Evolutionary conservation across 768 basidiomycete species (phyloP), one percentile per base, ranked within the genome.

Genomic region (Rhodotorula paludigena): DNA sequence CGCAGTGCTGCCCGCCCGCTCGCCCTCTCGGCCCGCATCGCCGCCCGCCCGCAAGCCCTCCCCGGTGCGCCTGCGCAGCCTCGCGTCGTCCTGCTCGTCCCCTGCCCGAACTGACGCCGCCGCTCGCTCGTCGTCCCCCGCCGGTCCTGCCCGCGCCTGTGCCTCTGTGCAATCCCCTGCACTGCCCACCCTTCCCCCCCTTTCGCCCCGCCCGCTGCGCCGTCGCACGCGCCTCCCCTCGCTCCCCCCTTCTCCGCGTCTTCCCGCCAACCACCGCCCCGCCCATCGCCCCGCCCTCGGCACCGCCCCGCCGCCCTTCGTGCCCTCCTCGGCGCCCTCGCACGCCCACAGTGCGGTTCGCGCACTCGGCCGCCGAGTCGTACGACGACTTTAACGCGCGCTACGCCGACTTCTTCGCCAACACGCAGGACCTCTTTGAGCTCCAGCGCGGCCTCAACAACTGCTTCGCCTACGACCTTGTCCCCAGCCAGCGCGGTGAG

Each of bases 371-470:
- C 8, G 66, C 71, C 48, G 71, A 72, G 66, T 68, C 66, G 52
- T 97, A 91, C 80, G 93, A 96, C 78, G 84, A 88, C 52, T 97
- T 98, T 83, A 90, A 89, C 76, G 84, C 87, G 68, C 90, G 94
- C 77, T 97, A 97, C 81, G 87, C 92, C 77, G 82, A 83, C 72
- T 99, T 99, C 81, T 99, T 99, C 84, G 81, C 89, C 77, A 83
- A 85, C 63, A 92, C 91, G 56, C 86, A 92, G 77, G 96, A 99
- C 81, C 84, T 97, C 64, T 99, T 99, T 78, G 96, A 99, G 83
- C 89, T 99, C 72, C 94, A 99, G 81, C 90, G 96, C 57, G 96
- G 96, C 45, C 83, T 99, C 76, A 98, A 99, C 84, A 99, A 99
- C 84, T 97, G 93, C 82, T 99, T 99, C 78, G 90, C 96, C 5